Conservation (phyloP, 345 rosid genomes). For the Conringia planisiliqua region DNA sequence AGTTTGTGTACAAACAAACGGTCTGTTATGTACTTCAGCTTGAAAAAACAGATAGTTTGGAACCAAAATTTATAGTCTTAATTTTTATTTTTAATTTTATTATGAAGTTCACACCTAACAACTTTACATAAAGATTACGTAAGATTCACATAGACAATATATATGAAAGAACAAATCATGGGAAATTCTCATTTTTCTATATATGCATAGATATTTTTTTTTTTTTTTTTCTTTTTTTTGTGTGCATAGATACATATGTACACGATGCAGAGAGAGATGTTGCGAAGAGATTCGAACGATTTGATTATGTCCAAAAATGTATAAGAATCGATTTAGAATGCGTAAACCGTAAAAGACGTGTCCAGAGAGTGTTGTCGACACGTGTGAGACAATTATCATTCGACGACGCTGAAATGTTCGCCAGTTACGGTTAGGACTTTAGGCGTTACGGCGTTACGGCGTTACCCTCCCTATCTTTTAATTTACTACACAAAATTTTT, state of each 20-base stretch:
- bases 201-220: not conserved
- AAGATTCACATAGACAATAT: not conserved
- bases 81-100: no score
- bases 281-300: conserved; percentile 1
- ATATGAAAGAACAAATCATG: not conserved
- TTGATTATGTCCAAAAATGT: not conserved
- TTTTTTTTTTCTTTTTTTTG: no score
- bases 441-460: no score
- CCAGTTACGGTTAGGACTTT: not conserved
- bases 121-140: not conserved
- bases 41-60: no score
- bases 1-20: no score
- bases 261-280: not conserved
- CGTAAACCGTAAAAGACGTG: conserved; percentile 10
- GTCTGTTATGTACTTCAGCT: no score
- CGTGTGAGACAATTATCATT: not conserved
- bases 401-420: not conserved
- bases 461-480: not conserved
- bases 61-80: no score
- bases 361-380: not conserved
- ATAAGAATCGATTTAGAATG: not conserved
- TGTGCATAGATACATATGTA: not conserved
- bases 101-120: not conserved
- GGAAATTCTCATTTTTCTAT: not conserved
- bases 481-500: not conserved